Evolutionary conservation across 2,329 filamentous ascomycete species (phyloP).

Genomic region (Scopulariopsis brevicaulis): DNA sequence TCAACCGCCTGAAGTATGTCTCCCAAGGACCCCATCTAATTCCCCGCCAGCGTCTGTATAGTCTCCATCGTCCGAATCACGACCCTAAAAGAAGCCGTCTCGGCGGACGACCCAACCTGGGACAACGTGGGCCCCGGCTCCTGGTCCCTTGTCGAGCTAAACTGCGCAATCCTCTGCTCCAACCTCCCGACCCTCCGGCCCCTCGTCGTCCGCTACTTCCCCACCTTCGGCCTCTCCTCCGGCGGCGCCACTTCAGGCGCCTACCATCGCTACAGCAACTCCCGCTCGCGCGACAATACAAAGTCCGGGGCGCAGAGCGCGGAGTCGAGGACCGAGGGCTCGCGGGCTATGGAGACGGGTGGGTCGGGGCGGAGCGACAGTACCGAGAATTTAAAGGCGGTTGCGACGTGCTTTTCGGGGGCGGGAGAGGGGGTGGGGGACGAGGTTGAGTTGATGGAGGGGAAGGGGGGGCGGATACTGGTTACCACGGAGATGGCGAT

Average conservation of each 20-base stretch:
- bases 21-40: not conserved
- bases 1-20: not conserved
- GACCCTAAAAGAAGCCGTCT: slow-evolving; percentile 13
- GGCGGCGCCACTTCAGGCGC: slow-evolving; percentile 5
- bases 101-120: slow-evolving; percentile 16
- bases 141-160: slow-evolving; percentile 19
- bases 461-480: not conserved
- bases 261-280: slow-evolving; percentile 10
- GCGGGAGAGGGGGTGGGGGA: not conserved
- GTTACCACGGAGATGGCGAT: slow-evolving; percentile 4
- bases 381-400: not conserved
- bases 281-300: not conserved
- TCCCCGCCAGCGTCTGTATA: slow-evolving; percentile 14
- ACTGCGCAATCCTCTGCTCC: slow-evolving; percentile 16
- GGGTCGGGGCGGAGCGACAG: not conserved
- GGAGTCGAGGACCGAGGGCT: not conserved
- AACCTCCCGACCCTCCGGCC: slow-evolving; percentile 18
- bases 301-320: not conserved
- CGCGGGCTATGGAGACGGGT: not conserved
- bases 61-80: slow-evolving; percentile 18
- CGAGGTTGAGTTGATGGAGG: not conserved
- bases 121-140: slow-evolving; percentile 16
- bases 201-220: slow-evolving; percentile 13
- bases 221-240: slow-evolving; percentile 10
- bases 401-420: not conserved